Evolutionary conservation across 208 protist species (phyloP), one percentile per base, ranked within the genome.

Genomic region (Trypanosoma scelopori): DNA sequence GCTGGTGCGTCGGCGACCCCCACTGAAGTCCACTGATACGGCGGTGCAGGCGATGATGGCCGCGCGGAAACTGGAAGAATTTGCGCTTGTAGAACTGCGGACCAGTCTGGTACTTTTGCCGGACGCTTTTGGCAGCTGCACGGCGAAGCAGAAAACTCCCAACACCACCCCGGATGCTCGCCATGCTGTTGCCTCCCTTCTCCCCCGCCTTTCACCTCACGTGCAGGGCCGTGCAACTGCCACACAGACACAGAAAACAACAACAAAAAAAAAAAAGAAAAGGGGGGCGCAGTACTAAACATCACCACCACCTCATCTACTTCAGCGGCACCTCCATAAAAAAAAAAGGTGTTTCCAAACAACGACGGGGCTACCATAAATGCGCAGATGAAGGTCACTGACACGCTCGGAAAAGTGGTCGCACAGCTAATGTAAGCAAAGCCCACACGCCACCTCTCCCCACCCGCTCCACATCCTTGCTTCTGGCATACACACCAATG

Each of bases 81-180:
- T 94, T 94, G 22, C 88, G 76, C 47, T 89, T 91, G 69, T 89
- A 66, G 65, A 79, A 90, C 65, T 92, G 84, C 37, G 88, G 88
- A 0, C 88, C 88, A 7, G 88, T 94, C 30, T 79, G 69, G 75
- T 94, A 77, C 41, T 74, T 78, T 60, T 94, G 88, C 12, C 84
- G 76, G 32, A 90, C 65, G 52, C 80, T 90, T 64, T 88, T 91
- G 7, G 72, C 68, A 0, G 88, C 82, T 0, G 82, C 55, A 9
- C 83, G 79, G 58, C 85, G 84, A 27, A 91, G 71, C 13, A 94
- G 71, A 55, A 94, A 94, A 58, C 69, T 82, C 12, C 88, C 88
- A 42, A 94, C 72, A n/a, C 78, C 82, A 42, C 88, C 88, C n/a
- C 82, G 85, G 46, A 91, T 87, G 23, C 72, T 74, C 11, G 78